Percentiles rank a stretch among this genome's conserved stretches.
phyloP scores from a whole-genome alignment of 2,329 filamentous ascomycete species.

The Paramyrothecium roridum region DNA sequence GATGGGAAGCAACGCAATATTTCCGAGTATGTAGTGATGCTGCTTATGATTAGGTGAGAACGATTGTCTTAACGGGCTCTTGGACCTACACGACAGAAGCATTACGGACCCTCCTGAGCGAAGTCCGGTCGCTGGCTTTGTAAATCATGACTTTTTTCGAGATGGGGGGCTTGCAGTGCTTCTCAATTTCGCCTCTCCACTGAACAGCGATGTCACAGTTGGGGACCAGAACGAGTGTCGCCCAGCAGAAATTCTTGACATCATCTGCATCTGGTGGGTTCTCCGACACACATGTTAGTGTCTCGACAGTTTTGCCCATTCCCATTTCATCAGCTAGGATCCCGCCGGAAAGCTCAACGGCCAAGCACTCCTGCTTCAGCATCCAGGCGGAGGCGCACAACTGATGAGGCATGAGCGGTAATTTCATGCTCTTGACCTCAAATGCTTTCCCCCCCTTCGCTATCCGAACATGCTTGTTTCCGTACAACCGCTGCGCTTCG shows the following conservation, averaged over 20 bases:
- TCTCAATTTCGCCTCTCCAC: conserved; percentile 23
- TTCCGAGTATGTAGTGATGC: conserved; percentile 26
- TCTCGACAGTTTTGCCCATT: conserved; percentile 68
- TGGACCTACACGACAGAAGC: conserved; percentile 7
- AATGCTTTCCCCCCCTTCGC: conserved; percentile 1
- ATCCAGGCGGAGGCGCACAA: conserved; percentile 52
- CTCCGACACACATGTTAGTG: conserved; percentile 69
- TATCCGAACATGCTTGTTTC: conserved; percentile 10
- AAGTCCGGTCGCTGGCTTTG: background rate
- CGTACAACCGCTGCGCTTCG: conserved; percentile 12
- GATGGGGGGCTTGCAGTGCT: conserved; percentile 12
- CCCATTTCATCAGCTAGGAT: conserved; percentile 63
- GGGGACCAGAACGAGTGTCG: conserved; percentile 29
- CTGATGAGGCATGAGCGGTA: conserved; percentile 43
- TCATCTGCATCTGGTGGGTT: conserved; percentile 43
- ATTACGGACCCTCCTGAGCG: background rate
- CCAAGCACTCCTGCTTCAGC: conserved; percentile 40
- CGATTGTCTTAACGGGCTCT: background rate
- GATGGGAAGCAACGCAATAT: conserved; percentile 13
- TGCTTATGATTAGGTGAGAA: conserved; percentile 6
- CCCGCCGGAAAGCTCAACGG: conserved; percentile 48
- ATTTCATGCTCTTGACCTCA: conserved; percentile 13
- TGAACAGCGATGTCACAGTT: conserved; percentile 15
- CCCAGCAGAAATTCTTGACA: conserved; percentile 24
- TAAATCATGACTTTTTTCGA: conserved; percentile 6